Conservation (phyloP, 441 rosid species). For the Eutrema salsugineum region DNA sequence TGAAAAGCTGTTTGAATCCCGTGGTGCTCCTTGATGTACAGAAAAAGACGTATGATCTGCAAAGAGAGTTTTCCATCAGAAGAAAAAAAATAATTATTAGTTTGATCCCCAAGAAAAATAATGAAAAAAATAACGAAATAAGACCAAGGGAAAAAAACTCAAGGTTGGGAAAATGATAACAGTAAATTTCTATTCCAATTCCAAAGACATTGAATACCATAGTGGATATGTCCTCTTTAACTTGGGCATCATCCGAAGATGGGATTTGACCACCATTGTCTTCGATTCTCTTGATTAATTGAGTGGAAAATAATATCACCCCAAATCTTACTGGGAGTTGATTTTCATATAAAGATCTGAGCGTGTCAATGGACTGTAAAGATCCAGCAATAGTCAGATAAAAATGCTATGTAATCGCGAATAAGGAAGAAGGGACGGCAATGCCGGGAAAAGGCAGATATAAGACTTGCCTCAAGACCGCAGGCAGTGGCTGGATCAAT, state of each 20-base stretch:
- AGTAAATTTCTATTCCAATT: slow-evolving; percentile 4
- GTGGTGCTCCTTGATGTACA: slow-evolving; percentile 81
- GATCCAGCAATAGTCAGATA: slow-evolving; percentile 32
- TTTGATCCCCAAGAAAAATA: slow-evolving; percentile 13
- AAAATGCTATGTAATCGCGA: slow-evolving; percentile 4
- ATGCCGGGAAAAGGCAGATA: slow-evolving; percentile 15
- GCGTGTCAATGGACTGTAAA: slow-evolving; percentile 78
- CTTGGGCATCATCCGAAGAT: slow-evolving; percentile 40
- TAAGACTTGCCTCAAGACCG: slow-evolving; percentile 89
- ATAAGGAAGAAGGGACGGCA: slow-evolving; percentile 5
- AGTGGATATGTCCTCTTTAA: slow-evolving; percentile 77
- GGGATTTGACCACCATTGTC: slow-evolving; percentile 49
- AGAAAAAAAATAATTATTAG: slow-evolving; percentile 11
- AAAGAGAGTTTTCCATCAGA: slow-evolving; percentile 27
- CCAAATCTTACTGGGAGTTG: slow-evolving; percentile 93
- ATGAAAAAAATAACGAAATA: not conserved
- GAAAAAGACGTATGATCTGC: slow-evolving; percentile 93
- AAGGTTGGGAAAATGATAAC: not conserved
- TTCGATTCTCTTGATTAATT: slow-evolving; percentile 65
- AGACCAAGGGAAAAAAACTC: not conserved
- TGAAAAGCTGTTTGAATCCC: slow-evolving; percentile 81
- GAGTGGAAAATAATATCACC: slow-evolving; percentile 77
- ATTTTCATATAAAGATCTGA: slow-evolving; percentile 78
- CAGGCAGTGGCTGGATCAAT: slow-evolving; percentile 90
- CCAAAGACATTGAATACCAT: slow-evolving; percentile 59